Conservation (phyloP, 371 early-diverging fungal genomes). For the Mucor saturninus region DNA sequence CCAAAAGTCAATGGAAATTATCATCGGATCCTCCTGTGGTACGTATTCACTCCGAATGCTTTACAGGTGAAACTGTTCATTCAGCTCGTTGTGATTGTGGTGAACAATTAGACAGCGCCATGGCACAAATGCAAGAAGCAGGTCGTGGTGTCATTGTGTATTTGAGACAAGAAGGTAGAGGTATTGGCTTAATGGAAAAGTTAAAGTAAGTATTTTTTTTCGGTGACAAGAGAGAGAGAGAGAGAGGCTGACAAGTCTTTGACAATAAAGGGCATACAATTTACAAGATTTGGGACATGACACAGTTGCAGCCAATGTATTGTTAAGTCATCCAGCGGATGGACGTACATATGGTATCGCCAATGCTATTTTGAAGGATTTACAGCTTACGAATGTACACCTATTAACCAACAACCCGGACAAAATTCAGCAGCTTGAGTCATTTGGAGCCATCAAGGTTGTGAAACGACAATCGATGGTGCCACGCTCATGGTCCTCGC, state of each 20-base stretch:
- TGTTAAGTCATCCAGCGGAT: slow-evolving; percentile 91
- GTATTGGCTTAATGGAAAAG: slow-evolving; percentile 93
- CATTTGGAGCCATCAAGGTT: slow-evolving; percentile 72
- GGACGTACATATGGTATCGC: slow-evolving; percentile 93
- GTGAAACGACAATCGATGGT: slow-evolving; percentile 89
- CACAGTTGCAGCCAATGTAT: slow-evolving; percentile 91
- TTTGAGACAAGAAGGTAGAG: slow-evolving; percentile 95
- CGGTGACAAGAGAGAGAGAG: no score
- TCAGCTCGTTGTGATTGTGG: slow-evolving; percentile 96
- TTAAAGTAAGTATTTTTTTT: slow-evolving; percentile 66
- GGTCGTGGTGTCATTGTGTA: slow-evolving; percentile 92
- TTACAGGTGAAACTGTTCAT: slow-evolving; percentile 94
- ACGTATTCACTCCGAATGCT: slow-evolving; percentile 96
- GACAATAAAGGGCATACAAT: slow-evolving; percentile 85
- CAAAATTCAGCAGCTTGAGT: slow-evolving; percentile 82
- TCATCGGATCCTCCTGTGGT: slow-evolving; percentile 68
- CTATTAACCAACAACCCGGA: slow-evolving; percentile 96
- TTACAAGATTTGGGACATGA: slow-evolving; percentile 95
- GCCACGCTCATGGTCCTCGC: slow-evolving; percentile 76
- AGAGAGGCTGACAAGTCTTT: not conserved
- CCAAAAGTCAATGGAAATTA: slow-evolving; percentile 34
- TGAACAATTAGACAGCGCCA: slow-evolving; percentile 91
- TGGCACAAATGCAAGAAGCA: slow-evolving; percentile 83
- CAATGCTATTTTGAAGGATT: slow-evolving; percentile 85
- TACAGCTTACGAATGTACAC: slow-evolving; percentile 67